Percentiles rank a stretch among this genome's conserved stretches.
Conservation (phyloP, 176 grass and related monocot species). For the Urochloa ruziziensis region DNA sequence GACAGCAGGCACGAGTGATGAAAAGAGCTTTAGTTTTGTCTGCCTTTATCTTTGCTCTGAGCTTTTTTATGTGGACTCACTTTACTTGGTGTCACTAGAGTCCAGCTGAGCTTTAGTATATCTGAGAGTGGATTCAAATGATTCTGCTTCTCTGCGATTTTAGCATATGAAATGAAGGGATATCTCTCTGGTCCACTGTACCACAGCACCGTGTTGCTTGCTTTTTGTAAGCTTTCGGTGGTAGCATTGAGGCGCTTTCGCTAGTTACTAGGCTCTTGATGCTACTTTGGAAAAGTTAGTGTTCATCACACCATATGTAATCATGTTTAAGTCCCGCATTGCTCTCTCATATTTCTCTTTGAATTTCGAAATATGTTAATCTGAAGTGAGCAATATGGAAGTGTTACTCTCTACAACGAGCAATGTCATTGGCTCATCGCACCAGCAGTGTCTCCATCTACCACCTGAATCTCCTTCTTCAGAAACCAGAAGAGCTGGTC, state of each 20-base stretch:
- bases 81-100: constrained; percentile 21
- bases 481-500: not conserved
- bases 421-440: not conserved
- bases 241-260: constrained; percentile 2
- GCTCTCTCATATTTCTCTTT: not conserved
- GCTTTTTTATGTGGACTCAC: constrained; percentile 39
- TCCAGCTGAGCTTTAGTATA: constrained; percentile 28
- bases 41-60: constrained; percentile 33
- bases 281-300: constrained; percentile 33
- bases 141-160: constrained; percentile 23
- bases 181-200: constrained; percentile 18
- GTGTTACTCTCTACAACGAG: too few relatives aligned
- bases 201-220: not conserved
- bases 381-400: not conserved
- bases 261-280: constrained; percentile 24
- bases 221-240: constrained; percentile 39
- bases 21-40: constrained; percentile 41
- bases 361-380: not conserved
- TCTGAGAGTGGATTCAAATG: constrained; percentile 47
- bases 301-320: not conserved
- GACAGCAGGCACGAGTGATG: not conserved
- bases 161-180: constrained; percentile 19
- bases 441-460: not conserved
- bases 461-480: not conserved
- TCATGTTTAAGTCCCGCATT: not conserved